A percentile compares a stretch with the other conserved stretches of the same genome.
phyloP scores from a whole-genome alignment of 805 yeast genomes.

The Ogataea parapolymorpha region DNA sequence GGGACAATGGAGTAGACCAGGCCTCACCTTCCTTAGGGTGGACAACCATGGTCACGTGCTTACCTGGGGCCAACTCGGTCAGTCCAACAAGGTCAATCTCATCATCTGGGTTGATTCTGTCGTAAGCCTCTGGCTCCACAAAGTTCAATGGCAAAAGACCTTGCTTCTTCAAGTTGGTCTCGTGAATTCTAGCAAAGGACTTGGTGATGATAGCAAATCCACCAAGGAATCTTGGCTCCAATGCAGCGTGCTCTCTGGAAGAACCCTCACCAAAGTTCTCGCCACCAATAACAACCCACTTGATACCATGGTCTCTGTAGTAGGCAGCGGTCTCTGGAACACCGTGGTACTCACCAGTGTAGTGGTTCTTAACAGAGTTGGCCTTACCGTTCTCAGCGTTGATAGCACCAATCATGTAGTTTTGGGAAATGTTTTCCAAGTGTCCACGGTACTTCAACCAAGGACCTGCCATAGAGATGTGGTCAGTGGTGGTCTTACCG shows the following conservation, averaged over 20 bases:
- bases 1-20: constrained; percentile 90
- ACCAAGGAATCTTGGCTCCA: constrained; percentile 99
- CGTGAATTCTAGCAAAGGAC: constrained; percentile 98
- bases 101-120: constrained; percentile 88
- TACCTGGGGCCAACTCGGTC: constrained; percentile 87
- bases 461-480: constrained; percentile 99
- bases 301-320: constrained; percentile 89
- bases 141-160: constrained; percentile 98
- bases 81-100: constrained; percentile 84
- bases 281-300: constrained; percentile 98
- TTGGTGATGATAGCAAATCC: constrained; percentile 97
- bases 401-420: constrained; percentile 99
- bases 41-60: constrained; percentile 75
- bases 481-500: constrained; percentile 99
- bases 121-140: constrained; percentile 84
- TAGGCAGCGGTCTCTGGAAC: constrained; percentile 96
- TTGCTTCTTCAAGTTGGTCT: constrained; percentile 99
- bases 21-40: constrained; percentile 70
- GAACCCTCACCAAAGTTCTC: constrained; percentile 99
- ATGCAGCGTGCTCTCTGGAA: constrained; percentile 99
- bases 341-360: constrained; percentile 89
- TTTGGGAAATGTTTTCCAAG: constrained; percentile 96
- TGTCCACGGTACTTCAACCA: constrained; percentile 99
- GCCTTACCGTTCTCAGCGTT: constrained; percentile 96
- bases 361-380: constrained; percentile 82